Evolutionary conservation across 768 basidiomycete species (phyloP).

Genomic region (Mycena vitilis): DNA sequence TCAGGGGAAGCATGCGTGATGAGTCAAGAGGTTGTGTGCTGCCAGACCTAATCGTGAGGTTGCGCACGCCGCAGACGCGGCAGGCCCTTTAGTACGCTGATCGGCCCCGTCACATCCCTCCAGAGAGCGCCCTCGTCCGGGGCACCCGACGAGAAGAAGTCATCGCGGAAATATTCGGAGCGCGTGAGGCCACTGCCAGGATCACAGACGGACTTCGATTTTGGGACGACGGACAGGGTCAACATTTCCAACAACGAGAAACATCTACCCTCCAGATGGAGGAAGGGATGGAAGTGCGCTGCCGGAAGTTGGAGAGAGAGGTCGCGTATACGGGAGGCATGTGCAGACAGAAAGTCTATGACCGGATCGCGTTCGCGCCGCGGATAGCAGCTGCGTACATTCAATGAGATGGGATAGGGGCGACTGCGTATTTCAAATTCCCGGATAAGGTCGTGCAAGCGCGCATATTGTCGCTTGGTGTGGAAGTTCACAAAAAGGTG

Average conservation of each 20-base stretch:
- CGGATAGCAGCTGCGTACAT: conserved; percentile 8
- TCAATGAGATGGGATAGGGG: not conserved
- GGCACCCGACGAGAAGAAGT: too few relatives aligned
- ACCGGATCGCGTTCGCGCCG: not conserved
- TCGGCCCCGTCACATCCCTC: too few relatives aligned
- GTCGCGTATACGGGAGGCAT: conserved; percentile 5
- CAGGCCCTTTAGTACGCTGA: too few relatives aligned
- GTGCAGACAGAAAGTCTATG: not conserved
- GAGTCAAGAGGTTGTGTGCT: too few relatives aligned
- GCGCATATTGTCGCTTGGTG: not conserved
- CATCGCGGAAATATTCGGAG: not conserved
- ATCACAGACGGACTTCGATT: not conserved
- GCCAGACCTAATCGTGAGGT: too few relatives aligned
- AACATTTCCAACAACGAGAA: conserved; percentile 7
- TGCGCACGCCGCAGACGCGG: too few relatives aligned
- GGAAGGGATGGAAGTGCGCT: not conserved
- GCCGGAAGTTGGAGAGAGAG: conserved; percentile 4
- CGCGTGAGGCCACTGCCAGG: not conserved
- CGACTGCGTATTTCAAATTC: conserved; percentile 1
- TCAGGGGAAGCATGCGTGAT: too few relatives aligned
- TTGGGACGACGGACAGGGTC: not conserved
- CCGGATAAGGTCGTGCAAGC: not conserved
- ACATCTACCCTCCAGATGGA: not conserved
- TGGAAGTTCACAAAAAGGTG: conserved; percentile 7
- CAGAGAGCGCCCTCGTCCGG: too few relatives aligned